Evolutionary conservation across 129 eudicot species (phyloP).

Genomic region (Smallanthus sonchifolius): DNA sequence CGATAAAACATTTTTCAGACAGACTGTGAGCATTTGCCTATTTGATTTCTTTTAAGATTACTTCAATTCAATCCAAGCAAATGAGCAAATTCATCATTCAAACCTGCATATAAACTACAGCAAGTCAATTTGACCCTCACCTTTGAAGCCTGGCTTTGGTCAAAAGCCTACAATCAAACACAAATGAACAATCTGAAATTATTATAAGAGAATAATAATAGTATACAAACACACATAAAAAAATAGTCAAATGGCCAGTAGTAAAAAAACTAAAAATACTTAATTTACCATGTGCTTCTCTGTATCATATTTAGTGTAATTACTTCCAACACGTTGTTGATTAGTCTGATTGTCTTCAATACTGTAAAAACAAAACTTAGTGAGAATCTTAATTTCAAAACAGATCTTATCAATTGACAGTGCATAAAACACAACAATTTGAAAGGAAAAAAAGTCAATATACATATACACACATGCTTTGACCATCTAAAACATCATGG

Average conservation of each 20-base stretch:
- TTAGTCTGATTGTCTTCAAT: slow-evolving; percentile 37
- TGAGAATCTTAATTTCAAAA: neutral
- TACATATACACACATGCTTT: slow-evolving; percentile 49
- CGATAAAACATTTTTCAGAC: too few relatives aligned
- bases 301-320: slow-evolving; percentile 31
- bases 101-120: too few relatives aligned
- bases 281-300: slow-evolving; percentile 43
- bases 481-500: slow-evolving; percentile 42
- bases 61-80: too few relatives aligned
- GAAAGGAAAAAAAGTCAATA: neutral
- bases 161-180: slow-evolving; percentile 41
- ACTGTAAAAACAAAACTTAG: slow-evolving; percentile 32
- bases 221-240: slow-evolving; percentile 7
- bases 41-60: too few relatives aligned
- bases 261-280: neutral
- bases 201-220: neutral
- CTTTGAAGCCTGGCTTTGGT: slow-evolving; percentile 43
- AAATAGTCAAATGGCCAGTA: neutral
- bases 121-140: too few relatives aligned
- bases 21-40: too few relatives aligned
- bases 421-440: neutral
- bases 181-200: neutral
- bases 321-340: slow-evolving; percentile 34
- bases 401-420: neutral
- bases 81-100: too few relatives aligned